phyloP scores from a whole-genome alignment of 306 rosid species.

The Gynostemma pentaphyllum region DNA sequence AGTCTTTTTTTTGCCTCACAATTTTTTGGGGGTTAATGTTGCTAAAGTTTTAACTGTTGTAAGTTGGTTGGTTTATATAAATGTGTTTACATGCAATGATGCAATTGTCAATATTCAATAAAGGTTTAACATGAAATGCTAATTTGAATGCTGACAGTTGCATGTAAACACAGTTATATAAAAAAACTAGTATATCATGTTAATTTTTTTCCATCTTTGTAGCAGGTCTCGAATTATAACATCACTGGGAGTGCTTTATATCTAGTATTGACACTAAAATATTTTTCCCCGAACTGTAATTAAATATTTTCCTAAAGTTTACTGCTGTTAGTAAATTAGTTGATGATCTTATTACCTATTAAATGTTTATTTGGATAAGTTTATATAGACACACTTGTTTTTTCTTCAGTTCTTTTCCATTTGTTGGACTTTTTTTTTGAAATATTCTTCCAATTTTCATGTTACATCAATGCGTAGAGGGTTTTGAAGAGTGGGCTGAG shows the following conservation, averaged over 20 bases:
- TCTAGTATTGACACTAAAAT: neutral
- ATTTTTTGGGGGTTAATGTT: too few relatives aligned
- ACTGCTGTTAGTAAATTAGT: neutral
- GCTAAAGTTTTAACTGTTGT: too few relatives aligned
- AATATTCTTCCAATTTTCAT: neutral
- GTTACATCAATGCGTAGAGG: neutral
- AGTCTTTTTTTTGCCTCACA: too few relatives aligned
- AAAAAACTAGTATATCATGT: too few relatives aligned
- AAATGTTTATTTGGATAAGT: neutral
- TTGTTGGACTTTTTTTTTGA: neutral
- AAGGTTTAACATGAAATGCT: too few relatives aligned
- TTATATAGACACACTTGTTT: neutral
- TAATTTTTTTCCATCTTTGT: neutral
- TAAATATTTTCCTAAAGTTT: neutral
- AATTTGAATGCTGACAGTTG: too few relatives aligned
- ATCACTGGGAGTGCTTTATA: neutral
- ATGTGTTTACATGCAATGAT: too few relatives aligned
- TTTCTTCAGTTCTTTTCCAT: neutral
- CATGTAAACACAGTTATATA: too few relatives aligned
- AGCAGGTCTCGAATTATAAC: neutral
- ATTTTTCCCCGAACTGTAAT: neutral
- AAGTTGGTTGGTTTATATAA: too few relatives aligned
- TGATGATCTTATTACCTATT: neutral
- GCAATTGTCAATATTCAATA: too few relatives aligned
- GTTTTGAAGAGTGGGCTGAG: neutral